Conservation (phyloP, 441 rosid genomes). For the Oxalis stricta region DNA sequence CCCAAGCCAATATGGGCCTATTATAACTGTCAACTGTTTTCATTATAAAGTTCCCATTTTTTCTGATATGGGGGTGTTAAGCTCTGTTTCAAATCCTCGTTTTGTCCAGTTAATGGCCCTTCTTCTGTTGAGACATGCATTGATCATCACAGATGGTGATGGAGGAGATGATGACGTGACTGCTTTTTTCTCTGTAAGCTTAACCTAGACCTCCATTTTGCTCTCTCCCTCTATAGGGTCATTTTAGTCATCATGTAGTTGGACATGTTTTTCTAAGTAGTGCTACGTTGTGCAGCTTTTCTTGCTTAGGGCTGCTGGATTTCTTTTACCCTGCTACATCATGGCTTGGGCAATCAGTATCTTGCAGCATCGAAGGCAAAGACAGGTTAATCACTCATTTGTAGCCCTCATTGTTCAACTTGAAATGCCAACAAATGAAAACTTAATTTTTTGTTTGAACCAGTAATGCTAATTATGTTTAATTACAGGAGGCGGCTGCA, state of each 20-base stretch:
- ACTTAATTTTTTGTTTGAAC: neutral
- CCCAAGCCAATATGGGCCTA: no score
- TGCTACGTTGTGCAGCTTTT: conserved; percentile 31
- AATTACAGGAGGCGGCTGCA: conserved; percentile 75
- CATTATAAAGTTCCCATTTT: neutral
- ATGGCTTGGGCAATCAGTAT: conserved; percentile 98
- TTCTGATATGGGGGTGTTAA: no score
- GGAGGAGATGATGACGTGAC: conserved; percentile 54
- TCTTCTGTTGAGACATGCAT: conserved; percentile 57
- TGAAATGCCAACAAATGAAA: neutral
- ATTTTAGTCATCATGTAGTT: neutral
- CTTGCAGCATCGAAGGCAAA: conserved; percentile 83
- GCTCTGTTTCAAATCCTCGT: neutral
- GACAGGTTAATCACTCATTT: conserved; percentile 44
- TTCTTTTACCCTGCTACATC: conserved; percentile 90
- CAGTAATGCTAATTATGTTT: no score
- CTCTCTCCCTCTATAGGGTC: conserved; percentile 2
- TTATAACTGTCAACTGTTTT: neutral
- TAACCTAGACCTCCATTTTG: conserved; percentile 1
- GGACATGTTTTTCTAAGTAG: no score
- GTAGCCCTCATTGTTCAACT: neutral
- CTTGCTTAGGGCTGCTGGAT: conserved; percentile 83
- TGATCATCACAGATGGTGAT: conserved; percentile 36
- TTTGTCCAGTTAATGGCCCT: conserved; percentile 49
- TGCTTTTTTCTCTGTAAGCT: conserved; percentile 48